Conservation (phyloP, 2,329 filamentous ascomycete species). For the Monilinia aucupariae region DNA sequence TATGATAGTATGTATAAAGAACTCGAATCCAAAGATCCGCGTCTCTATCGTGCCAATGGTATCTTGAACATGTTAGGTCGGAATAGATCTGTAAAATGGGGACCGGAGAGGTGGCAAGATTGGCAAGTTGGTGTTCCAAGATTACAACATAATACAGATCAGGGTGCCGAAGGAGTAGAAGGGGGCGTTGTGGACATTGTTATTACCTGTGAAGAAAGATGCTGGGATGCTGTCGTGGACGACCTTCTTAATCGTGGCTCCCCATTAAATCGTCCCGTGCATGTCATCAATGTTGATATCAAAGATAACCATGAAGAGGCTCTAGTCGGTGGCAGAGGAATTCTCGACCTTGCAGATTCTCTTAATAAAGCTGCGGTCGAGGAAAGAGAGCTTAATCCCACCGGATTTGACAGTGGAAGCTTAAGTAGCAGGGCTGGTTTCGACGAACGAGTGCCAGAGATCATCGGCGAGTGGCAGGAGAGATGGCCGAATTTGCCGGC, state of each 20-base stretch:
- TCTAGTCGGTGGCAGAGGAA: conserved; percentile 80
- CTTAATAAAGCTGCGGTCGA: conserved; percentile 75
- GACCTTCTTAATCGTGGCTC: conserved; percentile 82
- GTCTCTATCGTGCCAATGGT: conserved; percentile 86
- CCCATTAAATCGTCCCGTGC: conserved; percentile 84
- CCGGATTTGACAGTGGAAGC: conserved; percentile 64
- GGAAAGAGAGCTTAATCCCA: conserved; percentile 60
- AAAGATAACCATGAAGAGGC: conserved; percentile 98
- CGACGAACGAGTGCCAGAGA: conserved; percentile 88
- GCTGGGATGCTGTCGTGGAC: conserved; percentile 96
- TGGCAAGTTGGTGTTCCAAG: conserved; percentile 86
- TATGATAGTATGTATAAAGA: conserved; percentile 95
- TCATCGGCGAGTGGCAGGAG: conserved; percentile 90
- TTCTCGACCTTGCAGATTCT: conserved; percentile 81
- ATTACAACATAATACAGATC: conserved; percentile 67
- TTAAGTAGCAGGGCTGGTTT: conserved; percentile 68
- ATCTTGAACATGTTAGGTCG: conserved; percentile 93
- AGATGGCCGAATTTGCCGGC: conserved; percentile 87
- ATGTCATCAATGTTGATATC: conserved; percentile 98
- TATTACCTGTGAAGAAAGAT: conserved; percentile 95
- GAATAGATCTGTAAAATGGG: conserved; percentile 89
- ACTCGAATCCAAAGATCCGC: conserved; percentile 75
- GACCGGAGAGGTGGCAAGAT: conserved; percentile 95
- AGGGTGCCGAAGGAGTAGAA: conserved; percentile 76
- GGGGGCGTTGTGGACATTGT: conserved; percentile 88